A percentile compares a stretch with the other conserved stretches of the same genome.
These are phyloP conservation scores for Phytophthora parvispora DNA, from an alignment of 352 stramenopile genomes.

Conservation along the genomic window DNA sequence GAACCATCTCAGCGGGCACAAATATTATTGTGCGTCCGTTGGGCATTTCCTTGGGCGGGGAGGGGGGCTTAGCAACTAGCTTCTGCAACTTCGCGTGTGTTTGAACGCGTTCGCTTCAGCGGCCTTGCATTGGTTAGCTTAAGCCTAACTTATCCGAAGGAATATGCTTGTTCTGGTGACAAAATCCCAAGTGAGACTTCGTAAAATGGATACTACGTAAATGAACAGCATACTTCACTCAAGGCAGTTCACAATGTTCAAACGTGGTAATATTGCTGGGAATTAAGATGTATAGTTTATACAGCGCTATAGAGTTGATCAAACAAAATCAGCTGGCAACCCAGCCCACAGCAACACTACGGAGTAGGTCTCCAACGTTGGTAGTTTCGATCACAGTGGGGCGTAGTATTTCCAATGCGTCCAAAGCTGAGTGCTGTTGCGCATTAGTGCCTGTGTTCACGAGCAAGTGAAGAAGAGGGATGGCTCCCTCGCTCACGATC, in stretches of 20 bases:
- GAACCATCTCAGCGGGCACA: too few relatives aligned
- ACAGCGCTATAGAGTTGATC: not conserved
- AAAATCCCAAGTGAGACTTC: too few relatives aligned
- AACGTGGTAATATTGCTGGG: not conserved
- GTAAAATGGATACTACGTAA: too few relatives aligned
- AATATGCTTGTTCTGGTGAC: too few relatives aligned
- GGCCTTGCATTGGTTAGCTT: too few relatives aligned
- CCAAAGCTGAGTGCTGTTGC: constrained; percentile 2
- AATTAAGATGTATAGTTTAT: not conserved
- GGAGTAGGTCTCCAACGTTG: not conserved
- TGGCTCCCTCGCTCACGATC: constrained; percentile 8
- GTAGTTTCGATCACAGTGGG: not conserved
- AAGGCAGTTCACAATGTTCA: not conserved
- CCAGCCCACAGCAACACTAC: constrained; percentile 8
- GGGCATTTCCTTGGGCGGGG: too few relatives aligned
- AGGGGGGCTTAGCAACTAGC: too few relatives aligned
- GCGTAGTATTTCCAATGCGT: constrained; percentile 1
- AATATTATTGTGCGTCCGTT: too few relatives aligned
- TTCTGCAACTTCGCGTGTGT: too few relatives aligned
- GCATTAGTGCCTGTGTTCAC: not conserved
- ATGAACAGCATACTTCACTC: too few relatives aligned
- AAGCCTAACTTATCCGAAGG: too few relatives aligned
- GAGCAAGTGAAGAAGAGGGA: constrained; percentile 12
- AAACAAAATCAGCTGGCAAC: not conserved
- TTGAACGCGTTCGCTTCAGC: too few relatives aligned